A percentile compares a stretch with the other conserved stretches of the same genome.
Evolutionary conservation across 768 basidiomycete species (phyloP).

Genomic region (Arthromyces matolae): DNA sequence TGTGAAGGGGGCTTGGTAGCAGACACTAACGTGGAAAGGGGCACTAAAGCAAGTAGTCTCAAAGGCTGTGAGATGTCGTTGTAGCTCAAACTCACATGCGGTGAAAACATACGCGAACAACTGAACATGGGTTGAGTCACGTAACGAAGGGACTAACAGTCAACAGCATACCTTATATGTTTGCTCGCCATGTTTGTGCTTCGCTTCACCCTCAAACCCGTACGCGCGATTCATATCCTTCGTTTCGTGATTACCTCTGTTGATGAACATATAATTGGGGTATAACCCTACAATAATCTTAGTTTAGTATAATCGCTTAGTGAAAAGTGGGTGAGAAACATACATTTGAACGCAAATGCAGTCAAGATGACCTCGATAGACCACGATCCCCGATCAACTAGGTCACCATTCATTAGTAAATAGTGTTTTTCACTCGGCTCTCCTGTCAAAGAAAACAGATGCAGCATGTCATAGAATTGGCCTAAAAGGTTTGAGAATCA

Average conservation of each 20-base stretch:
- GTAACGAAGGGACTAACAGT: not conserved
- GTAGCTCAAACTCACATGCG: constrained; percentile 51
- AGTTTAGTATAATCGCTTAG: not conserved
- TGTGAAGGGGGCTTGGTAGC: constrained; percentile 59
- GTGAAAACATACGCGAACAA: constrained; percentile 95
- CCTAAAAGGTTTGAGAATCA: constrained; percentile 40
- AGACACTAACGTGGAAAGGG: constrained; percentile 81
- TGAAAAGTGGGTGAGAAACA: constrained; percentile 19
- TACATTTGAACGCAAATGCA: constrained; percentile 94
- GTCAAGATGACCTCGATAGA: constrained; percentile 90
- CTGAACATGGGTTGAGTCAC: constrained; percentile 31
- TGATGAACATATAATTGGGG: constrained; percentile 86
- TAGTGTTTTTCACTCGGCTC: constrained; percentile 83
- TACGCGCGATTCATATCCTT: constrained; percentile 96
- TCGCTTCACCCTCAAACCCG: constrained; percentile 94
- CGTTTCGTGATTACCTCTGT: constrained; percentile 95
- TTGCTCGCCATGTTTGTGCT: constrained; percentile 94
- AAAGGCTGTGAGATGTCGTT: not conserved
- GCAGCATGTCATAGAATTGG: constrained; percentile 92
- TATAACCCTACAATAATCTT: constrained; percentile 68
- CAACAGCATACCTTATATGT: constrained; percentile 80
- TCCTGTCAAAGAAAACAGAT: constrained; percentile 83
- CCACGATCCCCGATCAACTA: constrained; percentile 97
- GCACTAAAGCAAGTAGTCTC: constrained; percentile 50
- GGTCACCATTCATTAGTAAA: constrained; percentile 89